Base-by-base conservation (phyloP, 352 stramenopile genomes). In the Pythium insidiosum region DNA sequence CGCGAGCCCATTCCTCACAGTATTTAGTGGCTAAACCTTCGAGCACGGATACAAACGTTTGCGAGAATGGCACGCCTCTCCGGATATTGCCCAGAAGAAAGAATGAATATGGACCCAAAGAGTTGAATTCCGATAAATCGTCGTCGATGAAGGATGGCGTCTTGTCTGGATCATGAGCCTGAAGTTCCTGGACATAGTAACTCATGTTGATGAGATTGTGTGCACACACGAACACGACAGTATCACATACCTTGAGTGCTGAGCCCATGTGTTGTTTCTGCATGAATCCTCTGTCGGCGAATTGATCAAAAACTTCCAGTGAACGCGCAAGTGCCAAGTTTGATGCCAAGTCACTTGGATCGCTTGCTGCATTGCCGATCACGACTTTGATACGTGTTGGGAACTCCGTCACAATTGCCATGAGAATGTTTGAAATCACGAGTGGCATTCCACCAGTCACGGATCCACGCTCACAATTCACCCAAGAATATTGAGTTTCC, bases 341-440 rank as follows among this genome's bases (percentile, higher is more conserved):
- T n/a, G n/a, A n/a, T n/a, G n/a, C n/a, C n/a, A n/a, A n/a, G n/a
- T n/a, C n/a, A n/a, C n/a, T n/a, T n/a, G n/a, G n/a, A n/a, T n/a
- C n/a, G n/a, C n/a, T n/a, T n/a, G n/a, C n/a, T n/a, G n/a, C n/a
- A n/a, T n/a, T n/a, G n/a, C n/a, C n/a, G n/a, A n/a, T n/a, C n/a
- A n/a, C n/a, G n/a, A n/a, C n/a, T n/a, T n/a, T n/a, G n/a, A n/a
- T n/a, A n/a, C n/a, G n/a, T n/a, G n/a, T 41, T 23, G 66, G 56
- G 31, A 84, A 88, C 4, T 56, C 66, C 30, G 68, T 59, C 7
- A 88, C 56, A 5, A 90, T 73, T 13, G 63, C 69, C 1, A 65
- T 72, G 25, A 90, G 64, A 21, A 88, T 85, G 35, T 87, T 88
- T 6, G 74, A 67, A 13, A 90, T 63, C 25, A 51, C 63, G 13